phyloP scores from a whole-genome alignment of 1,284 basidiomycete genomes.

The Malassezia caprae region DNA sequence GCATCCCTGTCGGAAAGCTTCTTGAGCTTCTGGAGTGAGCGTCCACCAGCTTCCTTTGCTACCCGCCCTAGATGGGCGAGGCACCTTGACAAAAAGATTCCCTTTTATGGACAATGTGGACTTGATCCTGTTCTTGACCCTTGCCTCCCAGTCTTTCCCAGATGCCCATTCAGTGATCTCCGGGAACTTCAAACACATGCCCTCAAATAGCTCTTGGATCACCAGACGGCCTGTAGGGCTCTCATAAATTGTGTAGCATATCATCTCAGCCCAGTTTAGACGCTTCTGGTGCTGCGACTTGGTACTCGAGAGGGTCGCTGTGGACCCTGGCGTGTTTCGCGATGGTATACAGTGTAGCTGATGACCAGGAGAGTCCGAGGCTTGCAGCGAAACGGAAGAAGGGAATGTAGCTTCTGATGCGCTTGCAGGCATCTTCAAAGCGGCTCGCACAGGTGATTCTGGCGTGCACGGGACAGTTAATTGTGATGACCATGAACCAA shows the following conservation, averaged over 20 bases:
- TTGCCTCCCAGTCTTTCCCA: conserved; percentile 44
- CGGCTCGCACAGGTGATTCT: neutral
- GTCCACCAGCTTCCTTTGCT: conserved; percentile 47
- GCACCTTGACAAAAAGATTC: conserved; percentile 44
- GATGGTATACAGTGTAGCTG: neutral
- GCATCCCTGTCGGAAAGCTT: conserved; percentile 38
- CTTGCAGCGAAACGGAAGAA: neutral
- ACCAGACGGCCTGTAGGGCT: conserved; percentile 37
- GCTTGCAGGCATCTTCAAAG: neutral
- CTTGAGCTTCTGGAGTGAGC: conserved; percentile 37
- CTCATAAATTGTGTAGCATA: conserved; percentile 41
- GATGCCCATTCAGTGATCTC: conserved; percentile 44
- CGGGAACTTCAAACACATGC: conserved; percentile 42
- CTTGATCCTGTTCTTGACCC: conserved; percentile 47
- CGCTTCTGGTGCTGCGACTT: conserved; percentile 6
- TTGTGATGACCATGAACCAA: neutral
- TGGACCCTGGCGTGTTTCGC: neutral
- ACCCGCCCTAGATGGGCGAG: conserved; percentile 33
- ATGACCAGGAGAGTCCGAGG: neutral
- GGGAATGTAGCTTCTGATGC: neutral
- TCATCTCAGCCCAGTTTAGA: conserved; percentile 47
- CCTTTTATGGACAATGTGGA: conserved; percentile 46
- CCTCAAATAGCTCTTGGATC: conserved; percentile 44
- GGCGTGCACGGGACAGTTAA: neutral
- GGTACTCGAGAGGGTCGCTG: neutral